Percentiles rank a stretch among this genome's conserved stretches.
Conservation (phyloP, 495 filamentous ascomycete species). For the Neurospora pannonica region DNA sequence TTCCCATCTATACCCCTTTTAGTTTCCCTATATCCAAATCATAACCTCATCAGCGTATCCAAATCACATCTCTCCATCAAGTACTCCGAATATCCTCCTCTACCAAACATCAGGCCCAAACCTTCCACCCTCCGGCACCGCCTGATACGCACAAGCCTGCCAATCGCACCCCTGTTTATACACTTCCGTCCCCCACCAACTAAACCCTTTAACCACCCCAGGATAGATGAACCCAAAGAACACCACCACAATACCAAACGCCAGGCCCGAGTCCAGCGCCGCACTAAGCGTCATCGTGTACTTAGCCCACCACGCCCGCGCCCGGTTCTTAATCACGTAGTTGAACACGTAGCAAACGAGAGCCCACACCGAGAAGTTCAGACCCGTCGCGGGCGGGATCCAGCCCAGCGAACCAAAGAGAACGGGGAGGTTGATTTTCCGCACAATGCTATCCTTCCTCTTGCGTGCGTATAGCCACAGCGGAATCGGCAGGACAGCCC, state of each 20-base stretch:
- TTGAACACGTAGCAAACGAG: constrained; percentile 79
- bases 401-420: constrained; percentile 64
- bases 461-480: constrained; percentile 54
- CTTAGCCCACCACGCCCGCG: constrained; percentile 70
- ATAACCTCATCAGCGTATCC: not conserved
- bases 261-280: constrained; percentile 71
- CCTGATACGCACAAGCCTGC: constrained; percentile 50
- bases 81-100: not conserved
- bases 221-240: constrained; percentile 78
- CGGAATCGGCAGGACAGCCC: constrained; percentile 57
- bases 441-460: constrained; percentile 39
- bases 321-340: constrained; percentile 56
- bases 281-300: constrained; percentile 83
- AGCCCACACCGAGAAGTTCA: constrained; percentile 77
- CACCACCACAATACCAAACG: constrained; percentile 67
- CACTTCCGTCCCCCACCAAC: constrained; percentile 71
- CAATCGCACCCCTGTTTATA: constrained; percentile 58
- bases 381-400: constrained; percentile 79
- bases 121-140: constrained; percentile 39
- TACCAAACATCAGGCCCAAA: constrained; percentile 54
- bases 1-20: not conserved
- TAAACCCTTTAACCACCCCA: constrained; percentile 51
- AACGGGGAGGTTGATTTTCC: constrained; percentile 62
- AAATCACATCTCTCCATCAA: not conserved
- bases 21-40: not conserved